Conservation (phyloP, 208 protist genomes). For the Crithidia acanthocephali region DNA sequence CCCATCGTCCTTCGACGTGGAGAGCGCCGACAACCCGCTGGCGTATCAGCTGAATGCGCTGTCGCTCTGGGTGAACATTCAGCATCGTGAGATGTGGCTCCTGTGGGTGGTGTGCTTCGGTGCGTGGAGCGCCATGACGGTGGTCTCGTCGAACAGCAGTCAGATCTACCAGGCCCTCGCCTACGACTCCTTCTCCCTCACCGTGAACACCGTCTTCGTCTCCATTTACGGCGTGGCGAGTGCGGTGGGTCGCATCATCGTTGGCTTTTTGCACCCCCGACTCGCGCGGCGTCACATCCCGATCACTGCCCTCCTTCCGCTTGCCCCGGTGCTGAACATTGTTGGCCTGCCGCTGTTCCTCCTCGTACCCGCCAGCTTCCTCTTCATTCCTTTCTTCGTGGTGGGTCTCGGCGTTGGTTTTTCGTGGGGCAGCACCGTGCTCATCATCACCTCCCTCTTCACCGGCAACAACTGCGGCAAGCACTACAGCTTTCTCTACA, state of each 20-base stretch:
- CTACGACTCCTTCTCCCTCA: slow-evolving; percentile 60
- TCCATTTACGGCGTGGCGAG: slow-evolving; percentile 82
- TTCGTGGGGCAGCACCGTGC: slow-evolving; percentile 78
- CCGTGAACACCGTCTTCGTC: slow-evolving; percentile 76
- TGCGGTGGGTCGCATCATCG: slow-evolving; percentile 75
- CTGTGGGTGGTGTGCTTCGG: slow-evolving; percentile 86
- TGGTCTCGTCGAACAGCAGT: slow-evolving; percentile 79
- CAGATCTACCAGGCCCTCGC: slow-evolving; percentile 77
- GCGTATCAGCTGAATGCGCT: slow-evolving; percentile 40
- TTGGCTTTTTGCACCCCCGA: slow-evolving; percentile 55
- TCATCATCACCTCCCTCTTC: slow-evolving; percentile 77
- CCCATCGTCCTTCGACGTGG: not conserved
- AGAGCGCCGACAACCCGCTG: slow-evolving; percentile 12
- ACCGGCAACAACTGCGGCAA: slow-evolving; percentile 66
- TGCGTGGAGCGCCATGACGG: slow-evolving; percentile 75
- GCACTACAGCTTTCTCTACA: slow-evolving; percentile 87
- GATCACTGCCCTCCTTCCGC: slow-evolving; percentile 44
- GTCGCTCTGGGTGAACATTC: slow-evolving; percentile 60
- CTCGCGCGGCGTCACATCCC: slow-evolving; percentile 44
- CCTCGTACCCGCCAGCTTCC: slow-evolving; percentile 26
- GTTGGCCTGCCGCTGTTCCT: slow-evolving; percentile 70
- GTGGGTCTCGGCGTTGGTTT: slow-evolving; percentile 77
- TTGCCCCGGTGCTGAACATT: slow-evolving; percentile 70
- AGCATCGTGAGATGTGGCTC: slow-evolving; percentile 71
- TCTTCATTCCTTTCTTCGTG: slow-evolving; percentile 77